Percentiles rank a stretch among this genome's conserved stretches.
Evolutionary conservation across 192 early-diverging fungal species (phyloP).

Genomic region (Backusella morwellensis): DNA sequence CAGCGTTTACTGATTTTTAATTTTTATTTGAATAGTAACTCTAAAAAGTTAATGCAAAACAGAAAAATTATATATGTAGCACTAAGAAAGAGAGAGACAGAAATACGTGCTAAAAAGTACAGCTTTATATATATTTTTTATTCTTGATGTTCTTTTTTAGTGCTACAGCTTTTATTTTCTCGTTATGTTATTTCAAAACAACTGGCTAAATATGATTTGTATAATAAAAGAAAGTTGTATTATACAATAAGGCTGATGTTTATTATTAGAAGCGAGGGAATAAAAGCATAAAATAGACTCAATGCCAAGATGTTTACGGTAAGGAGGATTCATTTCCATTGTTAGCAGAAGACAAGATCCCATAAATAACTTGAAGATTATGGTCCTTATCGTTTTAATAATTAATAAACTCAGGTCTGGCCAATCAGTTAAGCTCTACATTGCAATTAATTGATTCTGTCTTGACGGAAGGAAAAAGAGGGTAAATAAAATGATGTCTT

Average conservation of each 20-base stretch:
- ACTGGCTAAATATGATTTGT: background rate
- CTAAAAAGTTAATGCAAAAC: slow-evolving; percentile 1
- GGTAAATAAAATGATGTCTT: background rate
- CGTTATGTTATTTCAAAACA: background rate
- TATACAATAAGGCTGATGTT: background rate
- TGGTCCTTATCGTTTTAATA: background rate
- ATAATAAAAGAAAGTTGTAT: background rate
- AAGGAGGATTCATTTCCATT: background rate
- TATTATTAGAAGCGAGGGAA: background rate
- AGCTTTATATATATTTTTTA: background rate
- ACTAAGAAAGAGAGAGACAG: background rate
- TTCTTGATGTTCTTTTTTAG: background rate
- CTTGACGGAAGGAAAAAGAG: background rate
- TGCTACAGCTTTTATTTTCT: background rate
- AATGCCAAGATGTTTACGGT: background rate
- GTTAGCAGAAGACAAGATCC: background rate
- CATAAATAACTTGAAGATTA: background rate
- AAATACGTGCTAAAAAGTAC: background rate
- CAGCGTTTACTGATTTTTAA: background rate
- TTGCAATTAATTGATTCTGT: background rate
- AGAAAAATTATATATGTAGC: background rate
- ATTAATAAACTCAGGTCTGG: background rate
- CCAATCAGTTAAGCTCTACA: background rate
- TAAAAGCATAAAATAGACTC: background rate
- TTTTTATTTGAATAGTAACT: slow-evolving; percentile 11